Evolutionary conservation across 2,329 filamentous ascomycete genomes (phyloP).

Genomic region (Parastagonospora nodorum): DNA sequence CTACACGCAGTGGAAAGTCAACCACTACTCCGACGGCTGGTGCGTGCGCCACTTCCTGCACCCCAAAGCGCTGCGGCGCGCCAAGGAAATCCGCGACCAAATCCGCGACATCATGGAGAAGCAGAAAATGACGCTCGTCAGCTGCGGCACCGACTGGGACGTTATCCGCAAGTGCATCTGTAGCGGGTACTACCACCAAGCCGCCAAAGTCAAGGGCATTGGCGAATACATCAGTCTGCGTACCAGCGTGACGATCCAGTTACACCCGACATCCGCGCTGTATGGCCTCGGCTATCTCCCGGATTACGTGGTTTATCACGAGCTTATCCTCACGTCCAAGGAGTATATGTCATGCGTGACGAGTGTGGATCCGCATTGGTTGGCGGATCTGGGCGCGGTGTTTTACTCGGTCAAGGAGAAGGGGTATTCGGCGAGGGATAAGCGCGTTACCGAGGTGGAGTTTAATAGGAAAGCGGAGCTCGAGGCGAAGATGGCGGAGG

Average conservation of each 20-base stretch:
- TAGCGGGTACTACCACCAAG: conserved; percentile 97
- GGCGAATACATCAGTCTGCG: conserved; percentile 97
- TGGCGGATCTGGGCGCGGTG: conserved; percentile 93
- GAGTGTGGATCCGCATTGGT: conserved; percentile 93
- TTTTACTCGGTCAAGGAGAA: conserved; percentile 99
- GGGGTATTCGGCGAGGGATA: conserved; percentile 86
- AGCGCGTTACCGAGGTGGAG: conserved; percentile 85
- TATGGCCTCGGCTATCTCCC: conserved; percentile 93
- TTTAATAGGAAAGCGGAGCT: conserved; percentile 94
- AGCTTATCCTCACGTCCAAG: conserved; percentile 93
- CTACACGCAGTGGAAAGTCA: conserved; percentile 92
- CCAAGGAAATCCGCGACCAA: conserved; percentile 93
- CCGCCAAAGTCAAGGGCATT: conserved; percentile 91
- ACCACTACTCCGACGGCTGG: conserved; percentile 89
- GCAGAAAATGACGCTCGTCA: conserved; percentile 85
- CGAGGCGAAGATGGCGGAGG: conserved; percentile 87
- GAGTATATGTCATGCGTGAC: conserved; percentile 99
- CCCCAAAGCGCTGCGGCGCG: conserved; percentile 87
- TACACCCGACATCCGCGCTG: conserved; percentile 91
- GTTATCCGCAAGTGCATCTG: conserved; percentile 95
- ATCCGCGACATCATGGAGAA: conserved; percentile 91
- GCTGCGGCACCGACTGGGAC: conserved; percentile 97
- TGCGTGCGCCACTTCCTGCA: conserved; percentile 93
- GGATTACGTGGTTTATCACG: conserved; percentile 97
- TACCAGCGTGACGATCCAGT: conserved; percentile 89